Base-by-base conservation (phyloP, 805 yeast genomes). In the Cyberlindnera nakhonratchasimensis region DNA sequence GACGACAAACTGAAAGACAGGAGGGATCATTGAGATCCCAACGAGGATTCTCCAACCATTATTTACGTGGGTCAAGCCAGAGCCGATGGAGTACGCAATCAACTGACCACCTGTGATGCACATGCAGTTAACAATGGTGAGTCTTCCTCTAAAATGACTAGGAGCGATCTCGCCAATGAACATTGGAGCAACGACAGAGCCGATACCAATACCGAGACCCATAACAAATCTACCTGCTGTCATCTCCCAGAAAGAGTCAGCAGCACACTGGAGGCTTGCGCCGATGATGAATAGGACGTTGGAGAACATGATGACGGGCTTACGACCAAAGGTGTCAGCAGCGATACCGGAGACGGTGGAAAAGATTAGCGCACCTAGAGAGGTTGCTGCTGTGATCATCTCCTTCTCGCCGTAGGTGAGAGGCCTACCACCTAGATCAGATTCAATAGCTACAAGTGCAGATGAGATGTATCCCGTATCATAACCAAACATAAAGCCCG, bases 401-500 rank as follows among this genome's bases (percentile, higher is more conserved):
- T 90, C 96, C 65, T 87, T 86, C 53, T 89, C 81, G 35, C 96
- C 95, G 44, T 79, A 75, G 0, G 89, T 70, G 40, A 90, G 70
- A 0, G 61, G 55, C 43, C 72, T 71, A 33, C 72, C 66, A 51
- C 37, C 48, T 48, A 91, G 74, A 59, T 86, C 96, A 5, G 79
- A 75, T 10, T 90, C 89, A 37, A 91, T 80, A 26, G 89, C 79
- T 16, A 90, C 96, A 55, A 91, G 71, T 0, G 97, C 97, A 16
- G 95, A 82, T 4, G 98, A 91, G 31, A 91, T 90, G 65, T 91
- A 91, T 53, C 98, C 98, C 1, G 98, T 91, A 63, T 91, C 99
- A 59, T 91, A 91, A 53, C 99, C 99, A 65, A 91, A 91, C 88
- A 91, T 79, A 65, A 90, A 88, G 1, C 98, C 98, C 0, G 96